Conservation (phyloP, 2,329 filamentous ascomycete genomes). For the Capronia epimyces region DNA sequence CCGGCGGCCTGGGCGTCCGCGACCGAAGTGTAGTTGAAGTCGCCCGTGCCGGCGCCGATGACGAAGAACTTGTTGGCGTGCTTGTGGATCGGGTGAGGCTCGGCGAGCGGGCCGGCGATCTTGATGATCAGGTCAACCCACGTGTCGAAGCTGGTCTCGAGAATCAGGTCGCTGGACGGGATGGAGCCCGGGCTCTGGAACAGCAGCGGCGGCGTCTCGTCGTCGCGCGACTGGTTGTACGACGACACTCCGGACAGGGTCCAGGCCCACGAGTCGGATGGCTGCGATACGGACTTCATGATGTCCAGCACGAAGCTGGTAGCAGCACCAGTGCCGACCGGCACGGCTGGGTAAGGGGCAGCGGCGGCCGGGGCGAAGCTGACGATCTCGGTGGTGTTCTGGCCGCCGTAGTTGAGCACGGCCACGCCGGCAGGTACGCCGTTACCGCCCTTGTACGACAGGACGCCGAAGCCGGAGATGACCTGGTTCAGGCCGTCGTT, state of each 20-base stretch:
- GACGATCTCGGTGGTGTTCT: slow-evolving; percentile 37
- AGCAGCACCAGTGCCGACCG: slow-evolving; percentile 42
- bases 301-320: slow-evolving; percentile 41
- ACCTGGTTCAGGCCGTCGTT: slow-evolving; percentile 50
- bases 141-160: slow-evolving; percentile 43
- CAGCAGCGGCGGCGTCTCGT: slow-evolving; percentile 42
- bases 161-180: slow-evolving; percentile 44
- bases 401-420: slow-evolving; percentile 50
- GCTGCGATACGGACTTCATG: slow-evolving; percentile 28
- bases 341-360: slow-evolving; percentile 46
- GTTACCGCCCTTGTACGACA: slow-evolving; percentile 39
- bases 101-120: slow-evolving; percentile 44
- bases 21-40: slow-evolving; percentile 51
- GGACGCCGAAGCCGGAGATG: slow-evolving; percentile 48
- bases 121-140: slow-evolving; percentile 56
- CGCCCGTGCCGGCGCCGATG: slow-evolving; percentile 49
- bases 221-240: slow-evolving; percentile 39
- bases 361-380: slow-evolving; percentile 44
- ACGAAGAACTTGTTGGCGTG: slow-evolving; percentile 57
- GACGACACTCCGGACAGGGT: slow-evolving; percentile 44
- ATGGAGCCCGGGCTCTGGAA: slow-evolving; percentile 40
- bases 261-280: slow-evolving; percentile 48
- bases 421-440: slow-evolving; percentile 33
- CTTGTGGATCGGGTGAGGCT: slow-evolving; percentile 59
- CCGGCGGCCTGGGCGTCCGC: slow-evolving; percentile 41